Conservation (phyloP, 305 asterid species). For the Salvia sclarea region DNA sequence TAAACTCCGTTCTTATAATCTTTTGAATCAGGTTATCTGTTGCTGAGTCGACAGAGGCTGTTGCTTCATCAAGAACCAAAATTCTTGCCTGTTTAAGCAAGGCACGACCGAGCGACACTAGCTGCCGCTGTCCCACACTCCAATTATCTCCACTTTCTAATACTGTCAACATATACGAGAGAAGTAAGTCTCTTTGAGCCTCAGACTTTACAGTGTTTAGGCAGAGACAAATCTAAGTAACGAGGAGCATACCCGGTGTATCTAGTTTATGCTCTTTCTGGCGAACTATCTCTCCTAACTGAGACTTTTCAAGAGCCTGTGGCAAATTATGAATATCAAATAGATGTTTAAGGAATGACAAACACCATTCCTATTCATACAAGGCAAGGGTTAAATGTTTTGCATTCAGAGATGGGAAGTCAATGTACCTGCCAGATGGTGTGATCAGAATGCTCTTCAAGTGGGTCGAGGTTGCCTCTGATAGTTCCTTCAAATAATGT, state of each 20-base stretch:
- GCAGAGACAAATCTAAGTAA: conserved; percentile 5
- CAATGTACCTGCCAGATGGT: conserved; percentile 80
- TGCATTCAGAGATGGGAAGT: not conserved
- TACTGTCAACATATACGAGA: conserved; percentile 46
- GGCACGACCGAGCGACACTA: conserved; percentile 94
- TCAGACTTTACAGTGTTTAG: not conserved
- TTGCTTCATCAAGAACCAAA: conserved; percentile 97
- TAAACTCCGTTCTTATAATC: conserved; percentile 84
- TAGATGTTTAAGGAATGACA: conserved; percentile 7
- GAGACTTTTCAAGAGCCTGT: conserved; percentile 97
- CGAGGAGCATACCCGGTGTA: conserved; percentile 62
- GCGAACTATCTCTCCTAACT: conserved; percentile 84
- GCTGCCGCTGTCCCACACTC: conserved; percentile 99
- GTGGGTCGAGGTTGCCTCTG: conserved; percentile 90
- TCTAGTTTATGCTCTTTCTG: conserved; percentile 90
- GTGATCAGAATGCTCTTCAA: conserved; percentile 84
- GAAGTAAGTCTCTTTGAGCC: conserved; percentile 9
- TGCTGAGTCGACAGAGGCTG: conserved; percentile 98
- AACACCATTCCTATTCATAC: too few species aligned
- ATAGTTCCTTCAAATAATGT: conserved; percentile 98
- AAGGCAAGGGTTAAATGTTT: not conserved
- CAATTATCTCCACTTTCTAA: conserved; percentile 94
- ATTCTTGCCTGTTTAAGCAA: conserved; percentile 92
- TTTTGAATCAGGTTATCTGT: conserved; percentile 96
- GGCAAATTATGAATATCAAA: conserved; percentile 20